Evolutionary conservation across 1,139 yeast species (phyloP).

Genomic region (Cylindricascospora bacillispora): DNA sequence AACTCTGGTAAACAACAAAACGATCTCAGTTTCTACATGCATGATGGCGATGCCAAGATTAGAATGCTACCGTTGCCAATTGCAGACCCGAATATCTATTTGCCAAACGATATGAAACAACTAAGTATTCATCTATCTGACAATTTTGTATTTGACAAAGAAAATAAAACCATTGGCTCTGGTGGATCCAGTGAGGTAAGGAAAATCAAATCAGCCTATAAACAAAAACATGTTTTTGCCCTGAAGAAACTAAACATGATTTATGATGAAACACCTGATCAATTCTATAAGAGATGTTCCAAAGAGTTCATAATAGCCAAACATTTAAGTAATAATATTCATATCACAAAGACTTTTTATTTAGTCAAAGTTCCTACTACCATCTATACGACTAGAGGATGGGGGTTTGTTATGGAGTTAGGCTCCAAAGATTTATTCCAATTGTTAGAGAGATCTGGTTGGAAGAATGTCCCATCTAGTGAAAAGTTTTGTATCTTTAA

Average conservation of each 20-base stretch:
- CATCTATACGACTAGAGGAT: slow-evolving; percentile 44
- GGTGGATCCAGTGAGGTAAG: slow-evolving; percentile 68
- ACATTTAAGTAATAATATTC: slow-evolving; percentile 37
- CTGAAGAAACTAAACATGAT: slow-evolving; percentile 55
- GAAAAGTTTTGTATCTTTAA: slow-evolving; percentile 42
- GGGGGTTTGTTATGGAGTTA: slow-evolving; percentile 65
- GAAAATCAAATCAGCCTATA: slow-evolving; percentile 32
- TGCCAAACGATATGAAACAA: slow-evolving; percentile 45
- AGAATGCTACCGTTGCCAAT: slow-evolving; percentile 52
- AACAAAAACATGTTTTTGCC: slow-evolving; percentile 34
- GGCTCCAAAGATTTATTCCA: slow-evolving; percentile 62
- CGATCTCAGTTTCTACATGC: slow-evolving; percentile 19
- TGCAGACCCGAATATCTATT: slow-evolving; percentile 50
- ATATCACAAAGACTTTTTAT: slow-evolving; percentile 43
- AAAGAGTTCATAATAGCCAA: slow-evolving; percentile 54
- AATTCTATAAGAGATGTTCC: slow-evolving; percentile 51
- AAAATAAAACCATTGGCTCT: slow-evolving; percentile 40
- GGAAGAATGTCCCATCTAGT: slow-evolving; percentile 36
- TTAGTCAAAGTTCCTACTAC: slow-evolving; percentile 46
- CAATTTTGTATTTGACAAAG: slow-evolving; percentile 39
- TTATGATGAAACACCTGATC: slow-evolving; percentile 47
- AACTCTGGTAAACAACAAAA: slow-evolving; percentile 5
- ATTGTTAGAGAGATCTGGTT: slow-evolving; percentile 36
- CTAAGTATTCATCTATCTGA: slow-evolving; percentile 42
- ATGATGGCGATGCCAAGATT: slow-evolving; percentile 27